Evolutionary conservation across 192 early-diverging fungal species (phyloP).

Genomic region (Mortierella hygrophila): DNA sequence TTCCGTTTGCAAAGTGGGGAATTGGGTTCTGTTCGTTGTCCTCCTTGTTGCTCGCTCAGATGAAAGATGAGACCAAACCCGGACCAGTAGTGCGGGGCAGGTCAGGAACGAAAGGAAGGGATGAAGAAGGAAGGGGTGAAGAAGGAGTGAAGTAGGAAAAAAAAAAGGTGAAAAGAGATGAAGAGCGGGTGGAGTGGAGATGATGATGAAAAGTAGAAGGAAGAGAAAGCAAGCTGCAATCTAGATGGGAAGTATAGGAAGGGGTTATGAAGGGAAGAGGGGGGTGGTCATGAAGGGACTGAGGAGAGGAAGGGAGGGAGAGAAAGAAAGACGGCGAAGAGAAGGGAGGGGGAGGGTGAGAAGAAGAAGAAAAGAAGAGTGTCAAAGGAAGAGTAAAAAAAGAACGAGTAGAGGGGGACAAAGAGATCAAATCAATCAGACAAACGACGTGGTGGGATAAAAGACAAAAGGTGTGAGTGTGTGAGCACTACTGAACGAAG

Average conservation of each 20-base stretch:
- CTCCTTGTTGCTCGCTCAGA: neutral
- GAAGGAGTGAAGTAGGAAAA: neutral
- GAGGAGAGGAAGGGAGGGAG: neutral
- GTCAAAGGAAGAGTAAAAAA: neutral
- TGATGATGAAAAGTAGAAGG: neutral
- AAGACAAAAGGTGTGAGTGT: too few relatives aligned
- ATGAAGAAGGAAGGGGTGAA: neutral
- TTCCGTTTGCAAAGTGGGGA: too few relatives aligned
- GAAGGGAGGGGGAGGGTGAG: neutral
- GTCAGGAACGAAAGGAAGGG: neutral
- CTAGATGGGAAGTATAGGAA: too few relatives aligned
- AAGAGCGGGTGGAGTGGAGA: neutral
- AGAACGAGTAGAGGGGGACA: neutral
- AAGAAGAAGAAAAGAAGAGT: neutral
- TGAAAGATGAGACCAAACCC: neutral
- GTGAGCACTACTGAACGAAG: too few relatives aligned
- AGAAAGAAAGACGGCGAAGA: neutral
- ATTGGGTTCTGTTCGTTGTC: neutral
- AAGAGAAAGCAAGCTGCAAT: neutral
- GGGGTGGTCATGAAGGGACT: neutral
- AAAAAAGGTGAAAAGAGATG: neutral
- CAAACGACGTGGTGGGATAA: too few relatives aligned
- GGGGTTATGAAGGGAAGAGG: neutral
- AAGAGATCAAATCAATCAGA: neutral
- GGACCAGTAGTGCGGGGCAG: neutral